phyloP scores from a whole-genome alignment of 106 monocot species.

The Phalaenopsis aphrodite region DNA sequence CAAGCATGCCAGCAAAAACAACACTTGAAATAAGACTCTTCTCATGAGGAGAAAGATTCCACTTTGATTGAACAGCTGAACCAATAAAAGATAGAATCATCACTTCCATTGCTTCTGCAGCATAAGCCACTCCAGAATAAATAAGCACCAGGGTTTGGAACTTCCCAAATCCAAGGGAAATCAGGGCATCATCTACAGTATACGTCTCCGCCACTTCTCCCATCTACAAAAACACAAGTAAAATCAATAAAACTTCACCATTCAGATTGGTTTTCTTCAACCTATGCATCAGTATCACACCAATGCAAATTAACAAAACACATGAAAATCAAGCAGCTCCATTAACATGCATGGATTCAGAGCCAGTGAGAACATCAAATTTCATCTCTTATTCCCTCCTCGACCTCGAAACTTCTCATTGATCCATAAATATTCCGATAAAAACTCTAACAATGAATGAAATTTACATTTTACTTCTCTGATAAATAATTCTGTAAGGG shows the following conservation, averaged over 20 bases:
- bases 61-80: conserved; percentile 36
- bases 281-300: background rate
- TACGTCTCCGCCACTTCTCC: conserved; percentile 10
- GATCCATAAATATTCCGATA: background rate
- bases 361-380: background rate
- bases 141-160: conserved; percentile 56
- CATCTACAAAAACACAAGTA: conserved; percentile 19
- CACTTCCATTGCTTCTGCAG: conserved; percentile 73
- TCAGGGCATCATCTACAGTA: conserved; percentile 59
- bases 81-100: conserved; percentile 85
- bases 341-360: background rate
- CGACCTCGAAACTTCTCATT: too few species aligned
- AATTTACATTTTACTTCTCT: background rate
- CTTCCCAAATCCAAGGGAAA: conserved; percentile 45
- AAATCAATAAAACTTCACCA: background rate
- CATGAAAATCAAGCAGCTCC: background rate
- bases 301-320: background rate
- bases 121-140: conserved; percentile 61
- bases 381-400: background rate
- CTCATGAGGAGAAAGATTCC: conserved; percentile 41
- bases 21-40: conserved; percentile 61
- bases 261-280: background rate
- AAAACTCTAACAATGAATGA: background rate
- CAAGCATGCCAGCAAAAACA: conserved; percentile 62
- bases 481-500: too few species aligned